Evolutionary conservation across 2,329 filamentous ascomycete genomes (phyloP), one percentile per base, ranked within the genome.

Genomic region (Xylariomycetidae sp.): DNA sequence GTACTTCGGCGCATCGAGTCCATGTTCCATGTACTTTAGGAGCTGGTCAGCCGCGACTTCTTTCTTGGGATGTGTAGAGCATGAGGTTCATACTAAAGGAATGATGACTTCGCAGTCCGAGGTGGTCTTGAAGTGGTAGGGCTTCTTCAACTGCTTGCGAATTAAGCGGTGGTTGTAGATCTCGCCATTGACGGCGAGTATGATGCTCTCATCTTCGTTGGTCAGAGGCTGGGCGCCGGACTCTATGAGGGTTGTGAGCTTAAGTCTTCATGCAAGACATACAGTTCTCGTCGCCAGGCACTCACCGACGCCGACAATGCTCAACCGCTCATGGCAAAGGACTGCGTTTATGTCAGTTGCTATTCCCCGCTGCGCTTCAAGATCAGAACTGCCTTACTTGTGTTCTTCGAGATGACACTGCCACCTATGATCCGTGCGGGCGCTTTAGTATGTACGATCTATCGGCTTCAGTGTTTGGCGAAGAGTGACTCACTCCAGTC

Each of bases 81-180:
- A 12, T 12, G 6, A 12, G 7, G n/a, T 40, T 63, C 79, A 59
- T 74, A 93, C 87, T 73, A 98, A 64, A 48, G 93, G 92, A 58
- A 98, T 95, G 64, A 98, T 94, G 58, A 98, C 90, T 66, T 98
- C 92, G 66, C 92, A 98, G 59, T 98, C 92, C 23, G 90, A 96
- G 58, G 92, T 84, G 47, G 92, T 98, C 80, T 95, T 95, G 80
- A 96, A 98, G 64, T 89, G 82, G 65, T 95, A 95, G 23, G 80
- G 76, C 40, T 71, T 78, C 66, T 86, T 86, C 53, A 95, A 70
- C 52, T 72, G 71, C 68, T 95, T 96, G 59, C 92, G 83, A 56
- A 98, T 74, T 55, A 95, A 77, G 59, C 90, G 85, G 69, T 98
- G 92, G 79, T 98, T 98, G 76, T 98, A 98, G 61, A 98, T 98